Conservation (phyloP, 1,139 yeast species). For the Kurtzmaniella quercitrusa region DNA sequence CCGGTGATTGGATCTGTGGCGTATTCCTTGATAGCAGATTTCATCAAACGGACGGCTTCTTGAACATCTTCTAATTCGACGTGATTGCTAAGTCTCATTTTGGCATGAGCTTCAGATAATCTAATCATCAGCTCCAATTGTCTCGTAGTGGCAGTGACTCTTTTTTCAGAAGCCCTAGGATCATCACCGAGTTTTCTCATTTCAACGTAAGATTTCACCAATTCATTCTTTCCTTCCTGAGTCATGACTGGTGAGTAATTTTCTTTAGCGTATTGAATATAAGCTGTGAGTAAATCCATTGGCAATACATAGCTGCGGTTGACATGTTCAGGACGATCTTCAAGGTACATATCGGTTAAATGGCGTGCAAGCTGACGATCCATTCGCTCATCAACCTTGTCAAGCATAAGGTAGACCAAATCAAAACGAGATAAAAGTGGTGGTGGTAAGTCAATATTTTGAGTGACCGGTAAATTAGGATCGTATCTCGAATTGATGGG, state of each 20-base stretch:
- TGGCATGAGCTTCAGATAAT: conserved; percentile 94
- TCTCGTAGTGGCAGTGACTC: conserved; percentile 97
- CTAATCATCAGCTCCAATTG: conserved; percentile 96
- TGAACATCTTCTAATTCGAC: conserved; percentile 84
- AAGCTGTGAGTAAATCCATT: conserved; percentile 79
- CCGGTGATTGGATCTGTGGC: conserved; percentile 98
- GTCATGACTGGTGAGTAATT: conserved; percentile 74
- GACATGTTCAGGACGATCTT: conserved; percentile 77
- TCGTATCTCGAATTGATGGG: conserved; percentile 97
- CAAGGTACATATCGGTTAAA: conserved; percentile 86
- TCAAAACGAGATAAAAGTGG: conserved; percentile 93
- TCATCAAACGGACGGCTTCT: conserved; percentile 90
- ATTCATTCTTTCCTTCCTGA: conserved; percentile 74
- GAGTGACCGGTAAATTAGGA: conserved; percentile 88
- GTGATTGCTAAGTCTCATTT: conserved; percentile 72
- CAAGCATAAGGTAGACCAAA: conserved; percentile 84
- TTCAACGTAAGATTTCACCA: conserved; percentile 86
- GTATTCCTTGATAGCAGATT: conserved; percentile 92
- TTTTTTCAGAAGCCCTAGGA: conserved; percentile 74
- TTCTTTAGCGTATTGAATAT: conserved; percentile 90
- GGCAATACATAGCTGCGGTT: conserved; percentile 68
- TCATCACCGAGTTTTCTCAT: conserved; percentile 96
- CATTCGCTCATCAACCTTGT: conserved; percentile 80
- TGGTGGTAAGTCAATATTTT: conserved; percentile 94
- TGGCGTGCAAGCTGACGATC: conserved; percentile 89